Evolutionary conservation across 768 basidiomycete genomes (phyloP).

Genomic region (Nidula microcarpa): DNA sequence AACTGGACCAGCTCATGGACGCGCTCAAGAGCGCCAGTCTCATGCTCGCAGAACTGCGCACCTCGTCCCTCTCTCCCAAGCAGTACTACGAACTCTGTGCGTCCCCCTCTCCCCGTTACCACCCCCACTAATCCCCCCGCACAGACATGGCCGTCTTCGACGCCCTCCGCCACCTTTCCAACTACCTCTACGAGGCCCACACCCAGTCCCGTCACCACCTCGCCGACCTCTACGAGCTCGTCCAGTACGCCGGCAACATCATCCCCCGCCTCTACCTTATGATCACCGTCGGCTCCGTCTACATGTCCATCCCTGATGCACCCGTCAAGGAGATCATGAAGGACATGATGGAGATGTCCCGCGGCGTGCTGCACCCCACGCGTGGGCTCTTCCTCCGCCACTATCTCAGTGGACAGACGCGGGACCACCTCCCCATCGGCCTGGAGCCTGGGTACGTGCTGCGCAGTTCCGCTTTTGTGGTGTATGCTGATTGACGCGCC

Average conservation of each 20-base stretch:
- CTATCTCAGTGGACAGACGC: slow-evolving; percentile 95
- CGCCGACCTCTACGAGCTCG: slow-evolving; percentile 97
- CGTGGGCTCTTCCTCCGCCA: slow-evolving; percentile 94
- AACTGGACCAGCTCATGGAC: slow-evolving; percentile 97
- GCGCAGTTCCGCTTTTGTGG: slow-evolving; percentile 1
- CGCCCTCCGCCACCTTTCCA: slow-evolving; percentile 89
- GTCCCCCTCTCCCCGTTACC: slow-evolving; percentile 17
- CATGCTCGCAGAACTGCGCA: slow-evolving; percentile 95
- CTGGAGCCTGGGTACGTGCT: slow-evolving; percentile 68
- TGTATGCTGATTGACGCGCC: neutral
- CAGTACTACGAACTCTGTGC: slow-evolving; percentile 98
- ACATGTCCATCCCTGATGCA: slow-evolving; percentile 97
- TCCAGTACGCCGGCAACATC: slow-evolving; percentile 99
- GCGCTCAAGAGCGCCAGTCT: slow-evolving; percentile 95
- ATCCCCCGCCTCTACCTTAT: slow-evolving; percentile 94
- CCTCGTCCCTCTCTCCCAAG: slow-evolving; percentile 90
- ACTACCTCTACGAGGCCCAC: slow-evolving; percentile 97
- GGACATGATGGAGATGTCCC: slow-evolving; percentile 99
- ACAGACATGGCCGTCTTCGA: slow-evolving; percentile 99
- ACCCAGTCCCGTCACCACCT: slow-evolving; percentile 88
- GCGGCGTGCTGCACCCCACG: slow-evolving; percentile 96
- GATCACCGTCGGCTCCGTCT: slow-evolving; percentile 99
- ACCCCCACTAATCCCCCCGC: slow-evolving; percentile 1
- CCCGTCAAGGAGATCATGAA: slow-evolving; percentile 99
- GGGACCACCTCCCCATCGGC: slow-evolving; percentile 93